These are phyloP conservation scores for Leccinum rimulosum DNA, from an alignment of 768 basidiomycete species.

Conservation along the genomic window DNA sequence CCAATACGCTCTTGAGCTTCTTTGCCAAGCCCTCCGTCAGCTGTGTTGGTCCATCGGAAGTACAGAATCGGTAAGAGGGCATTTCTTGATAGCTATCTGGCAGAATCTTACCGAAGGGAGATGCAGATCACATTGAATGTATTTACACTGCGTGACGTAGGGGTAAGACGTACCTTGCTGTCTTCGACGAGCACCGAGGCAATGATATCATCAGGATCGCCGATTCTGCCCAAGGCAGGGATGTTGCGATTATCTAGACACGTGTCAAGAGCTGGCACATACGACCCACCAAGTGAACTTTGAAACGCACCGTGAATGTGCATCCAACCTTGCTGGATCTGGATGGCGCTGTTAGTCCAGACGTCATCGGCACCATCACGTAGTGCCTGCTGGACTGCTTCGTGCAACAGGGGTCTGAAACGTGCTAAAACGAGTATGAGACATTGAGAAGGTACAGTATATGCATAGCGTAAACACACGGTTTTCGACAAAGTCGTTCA, in stretches of 20 bases:
- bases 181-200: constrained; percentile 70
- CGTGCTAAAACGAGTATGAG: constrained; percentile 38
- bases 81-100: constrained; percentile 77
- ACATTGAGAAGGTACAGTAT: background rate
- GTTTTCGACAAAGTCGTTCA: constrained; percentile 74
- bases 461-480: constrained; percentile 40
- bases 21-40: constrained; percentile 65
- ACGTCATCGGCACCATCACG: constrained; percentile 60
- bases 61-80: constrained; percentile 82
- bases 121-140: background rate
- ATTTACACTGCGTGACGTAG: background rate
- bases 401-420: constrained; percentile 61
- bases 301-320: constrained; percentile 59
- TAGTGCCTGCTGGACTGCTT: constrained; percentile 54
- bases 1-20: constrained; percentile 43
- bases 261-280: background rate
- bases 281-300: background rate
- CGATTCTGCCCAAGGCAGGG: constrained; percentile 71
- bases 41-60: constrained; percentile 64
- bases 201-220: constrained; percentile 83
- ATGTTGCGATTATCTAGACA: constrained; percentile 66
- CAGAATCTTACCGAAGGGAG: constrained; percentile 45
- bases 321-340: constrained; percentile 80
- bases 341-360: constrained; percentile 61
- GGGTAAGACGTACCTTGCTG: constrained; percentile 48